These are phyloP conservation scores for Suhomyces bokatorum DNA, from an alignment of 1,139 yeast species.

Conservation along the genomic window DNA sequence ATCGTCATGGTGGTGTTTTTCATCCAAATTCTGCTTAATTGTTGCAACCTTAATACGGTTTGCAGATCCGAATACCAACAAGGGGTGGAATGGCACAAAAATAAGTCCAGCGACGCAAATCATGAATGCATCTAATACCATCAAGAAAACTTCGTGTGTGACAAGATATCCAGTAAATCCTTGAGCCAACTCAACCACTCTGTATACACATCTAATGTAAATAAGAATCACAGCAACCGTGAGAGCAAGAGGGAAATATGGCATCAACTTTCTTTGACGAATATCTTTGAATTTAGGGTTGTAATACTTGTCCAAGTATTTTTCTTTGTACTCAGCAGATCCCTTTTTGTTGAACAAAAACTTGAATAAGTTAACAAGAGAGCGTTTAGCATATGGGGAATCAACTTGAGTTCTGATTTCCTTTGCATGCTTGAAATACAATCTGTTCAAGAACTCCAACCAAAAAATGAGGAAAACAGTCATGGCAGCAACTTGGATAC, in stretches of 20 bases:
- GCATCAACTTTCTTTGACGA: constrained; percentile 43
- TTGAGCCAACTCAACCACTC: constrained; percentile 75
- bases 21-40: constrained; percentile 36
- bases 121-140: constrained; percentile 79
- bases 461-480: constrained; percentile 58
- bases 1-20: constrained; percentile 9
- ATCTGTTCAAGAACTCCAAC: constrained; percentile 50
- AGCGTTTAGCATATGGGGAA: constrained; percentile 26
- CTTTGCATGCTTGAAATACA: constrained; percentile 38
- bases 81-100: constrained; percentile 65
- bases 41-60: constrained; percentile 38
- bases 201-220: constrained; percentile 73
- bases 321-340: constrained; percentile 23
- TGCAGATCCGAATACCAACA: constrained; percentile 50
- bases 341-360: constrained; percentile 31
- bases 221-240: constrained; percentile 57
- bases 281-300: constrained; percentile 43
- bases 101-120: constrained; percentile 47
- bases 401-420: constrained; percentile 17
- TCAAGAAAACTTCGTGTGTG: constrained; percentile 67
- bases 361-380: constrained; percentile 30
- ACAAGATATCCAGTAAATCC: constrained; percentile 79
- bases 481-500: constrained; percentile 77
- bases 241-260: constrained; percentile 52
- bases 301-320: constrained; percentile 33